phyloP scores from a whole-genome alignment of 78 protist species.

The Anaeramoeba flamelloides region DNA sequence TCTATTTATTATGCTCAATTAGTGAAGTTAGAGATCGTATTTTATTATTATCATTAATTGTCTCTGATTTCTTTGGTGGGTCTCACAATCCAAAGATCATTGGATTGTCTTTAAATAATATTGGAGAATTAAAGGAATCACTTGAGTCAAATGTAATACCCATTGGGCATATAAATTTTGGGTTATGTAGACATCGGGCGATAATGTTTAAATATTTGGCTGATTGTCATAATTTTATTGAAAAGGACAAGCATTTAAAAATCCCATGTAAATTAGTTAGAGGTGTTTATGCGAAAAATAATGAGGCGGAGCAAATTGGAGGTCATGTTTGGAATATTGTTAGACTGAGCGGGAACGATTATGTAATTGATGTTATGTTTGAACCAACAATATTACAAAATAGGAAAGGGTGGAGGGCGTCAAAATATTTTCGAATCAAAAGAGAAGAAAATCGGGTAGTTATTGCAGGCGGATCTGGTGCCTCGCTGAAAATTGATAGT shows the following conservation, averaged over 20 bases:
- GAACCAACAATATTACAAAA: background rate
- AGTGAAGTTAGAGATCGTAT: background rate
- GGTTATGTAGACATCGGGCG: background rate
- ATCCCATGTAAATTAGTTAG: background rate
- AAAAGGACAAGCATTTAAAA: background rate
- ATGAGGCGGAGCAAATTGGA: background rate
- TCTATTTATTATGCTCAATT: background rate
- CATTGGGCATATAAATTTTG: background rate
- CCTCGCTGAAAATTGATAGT: background rate
- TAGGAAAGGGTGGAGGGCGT: background rate
- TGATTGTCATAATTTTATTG: background rate
- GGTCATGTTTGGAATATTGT: slow-evolving; percentile 3
- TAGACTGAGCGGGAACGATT: background rate
- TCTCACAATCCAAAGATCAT: background rate
- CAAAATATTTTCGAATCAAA: background rate
- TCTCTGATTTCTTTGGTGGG: background rate
- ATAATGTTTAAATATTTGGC: background rate
- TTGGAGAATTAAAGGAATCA: background rate
- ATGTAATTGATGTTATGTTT: background rate
- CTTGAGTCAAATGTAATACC: background rate
- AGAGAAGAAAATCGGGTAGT: background rate
- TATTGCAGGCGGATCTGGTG: background rate
- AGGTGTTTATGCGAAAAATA: background rate
- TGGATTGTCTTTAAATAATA: background rate
- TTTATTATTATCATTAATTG: background rate